A percentile compares a stretch with the other conserved stretches of the same genome.
phyloP scores from a whole-genome alignment of 2,329 filamentous ascomycete species.

The Diaporthe sp. region DNA sequence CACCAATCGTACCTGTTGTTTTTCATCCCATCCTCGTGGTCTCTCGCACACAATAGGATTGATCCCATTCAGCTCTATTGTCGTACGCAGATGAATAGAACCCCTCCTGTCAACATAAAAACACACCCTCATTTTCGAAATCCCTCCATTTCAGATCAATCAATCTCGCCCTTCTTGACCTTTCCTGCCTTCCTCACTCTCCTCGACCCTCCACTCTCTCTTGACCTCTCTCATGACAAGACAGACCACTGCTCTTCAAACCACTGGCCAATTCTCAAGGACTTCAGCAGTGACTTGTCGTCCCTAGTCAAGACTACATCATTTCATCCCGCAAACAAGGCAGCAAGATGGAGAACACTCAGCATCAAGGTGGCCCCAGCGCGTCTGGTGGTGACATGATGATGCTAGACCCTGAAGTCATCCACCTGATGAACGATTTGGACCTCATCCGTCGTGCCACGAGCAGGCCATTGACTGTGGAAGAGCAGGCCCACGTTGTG shows the following conservation, averaged over 20 bases:
- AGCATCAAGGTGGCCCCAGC: neutral
- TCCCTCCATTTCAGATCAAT: neutral
- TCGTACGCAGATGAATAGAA: neutral
- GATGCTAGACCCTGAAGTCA: neutral
- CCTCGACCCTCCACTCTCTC: neutral
- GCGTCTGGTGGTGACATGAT: neutral
- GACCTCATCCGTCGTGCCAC: neutral
- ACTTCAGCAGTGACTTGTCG: neutral
- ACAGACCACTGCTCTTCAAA: neutral
- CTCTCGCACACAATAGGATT: conserved; percentile 2
- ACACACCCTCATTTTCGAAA: neutral
- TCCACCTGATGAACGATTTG: neutral
- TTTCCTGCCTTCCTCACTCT: neutral
- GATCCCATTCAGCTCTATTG: neutral
- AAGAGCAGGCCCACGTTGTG: neutral
- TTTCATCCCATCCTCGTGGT: conserved; percentile 19
- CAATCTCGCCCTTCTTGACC: neutral
- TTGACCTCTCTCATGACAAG: neutral
- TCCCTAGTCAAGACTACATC: neutral
- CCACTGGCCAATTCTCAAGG: neutral
- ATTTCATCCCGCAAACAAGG: neutral
- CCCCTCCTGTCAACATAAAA: conserved; percentile 1
- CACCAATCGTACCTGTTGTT: neutral
- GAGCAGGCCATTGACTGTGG: conserved; percentile 9
- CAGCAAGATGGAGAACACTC: conserved; percentile 17